Percentiles rank a stretch among this genome's conserved stretches.
phyloP scores from a whole-genome alignment of 345 rosid species.

The Capsella bursapastoris region DNA sequence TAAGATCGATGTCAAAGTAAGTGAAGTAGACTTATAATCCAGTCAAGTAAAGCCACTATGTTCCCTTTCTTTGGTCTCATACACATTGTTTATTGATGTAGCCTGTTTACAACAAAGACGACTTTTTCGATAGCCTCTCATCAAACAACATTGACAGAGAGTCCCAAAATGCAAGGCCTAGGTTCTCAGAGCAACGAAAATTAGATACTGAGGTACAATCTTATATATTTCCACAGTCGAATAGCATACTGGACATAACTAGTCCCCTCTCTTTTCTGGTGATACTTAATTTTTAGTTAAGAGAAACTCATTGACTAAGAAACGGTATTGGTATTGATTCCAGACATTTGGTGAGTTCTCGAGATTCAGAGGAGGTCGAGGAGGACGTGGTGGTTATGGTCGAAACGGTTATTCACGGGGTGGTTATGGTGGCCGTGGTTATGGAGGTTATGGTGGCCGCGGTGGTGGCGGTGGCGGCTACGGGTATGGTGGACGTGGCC shows the following conservation, averaged over 20 bases:
- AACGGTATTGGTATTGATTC: constrained; percentile 20
- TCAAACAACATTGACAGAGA: constrained; percentile 54
- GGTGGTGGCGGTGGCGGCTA: constrained; percentile 49
- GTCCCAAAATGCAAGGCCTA: constrained; percentile 69
- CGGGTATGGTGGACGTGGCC: constrained; percentile 49
- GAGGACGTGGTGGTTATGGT: constrained; percentile 45
- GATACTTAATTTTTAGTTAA: not conserved
- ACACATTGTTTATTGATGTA: constrained; percentile 39
- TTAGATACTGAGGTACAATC: constrained; percentile 80
- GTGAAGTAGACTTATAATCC: constrained; percentile 19
- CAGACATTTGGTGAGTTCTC: constrained; percentile 81
- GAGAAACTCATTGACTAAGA: constrained; percentile 12
- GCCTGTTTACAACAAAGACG: constrained; percentile 91
- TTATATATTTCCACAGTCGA: not conserved
- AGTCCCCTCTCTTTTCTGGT: not conserved
- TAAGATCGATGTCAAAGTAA: constrained; percentile 58
- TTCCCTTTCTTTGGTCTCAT: constrained; percentile 9
- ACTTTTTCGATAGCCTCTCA: constrained; percentile 89
- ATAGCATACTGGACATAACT: not conserved
- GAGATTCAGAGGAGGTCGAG: constrained; percentile 50
- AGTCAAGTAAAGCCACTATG: not conserved
- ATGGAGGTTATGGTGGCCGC: constrained; percentile 40
- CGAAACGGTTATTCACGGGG: constrained; percentile 53
- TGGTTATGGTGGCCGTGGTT: constrained; percentile 43
- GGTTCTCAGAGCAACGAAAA: constrained; percentile 85